Conservation (phyloP, 2,329 filamentous ascomycete genomes). For the Stagonosporopsis rhizophila region DNA sequence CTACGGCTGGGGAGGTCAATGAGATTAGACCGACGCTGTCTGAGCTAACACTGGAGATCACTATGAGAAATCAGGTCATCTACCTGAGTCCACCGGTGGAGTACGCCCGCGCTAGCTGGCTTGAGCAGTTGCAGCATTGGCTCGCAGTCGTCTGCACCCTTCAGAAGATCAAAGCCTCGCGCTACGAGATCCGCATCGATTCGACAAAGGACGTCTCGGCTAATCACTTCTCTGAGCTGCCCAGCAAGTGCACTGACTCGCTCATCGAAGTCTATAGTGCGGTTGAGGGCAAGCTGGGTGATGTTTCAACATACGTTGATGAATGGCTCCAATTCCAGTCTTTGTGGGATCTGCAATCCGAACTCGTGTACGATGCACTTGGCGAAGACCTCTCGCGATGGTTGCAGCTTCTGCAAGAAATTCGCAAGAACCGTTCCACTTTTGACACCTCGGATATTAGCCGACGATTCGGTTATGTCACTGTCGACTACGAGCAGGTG, state of each 20-base stretch:
- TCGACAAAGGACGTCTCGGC: slow-evolving; percentile 68
- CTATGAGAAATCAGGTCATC: slow-evolving; percentile 97
- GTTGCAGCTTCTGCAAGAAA: slow-evolving; percentile 96
- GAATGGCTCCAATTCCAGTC: slow-evolving; percentile 99
- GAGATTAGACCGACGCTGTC: slow-evolving; percentile 67
- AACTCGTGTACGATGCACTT: slow-evolving; percentile 90
- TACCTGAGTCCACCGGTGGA: slow-evolving; percentile 94
- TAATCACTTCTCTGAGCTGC: slow-evolving; percentile 79
- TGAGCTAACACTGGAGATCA: slow-evolving; percentile 85
- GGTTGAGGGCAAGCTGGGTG: slow-evolving; percentile 81
- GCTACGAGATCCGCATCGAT: slow-evolving; percentile 86
- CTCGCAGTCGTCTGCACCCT: slow-evolving; percentile 90
- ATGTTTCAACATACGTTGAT: slow-evolving; percentile 86
- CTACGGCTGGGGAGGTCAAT: slow-evolving; percentile 54
- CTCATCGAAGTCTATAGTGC: slow-evolving; percentile 81
- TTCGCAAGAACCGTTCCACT: slow-evolving; percentile 91
- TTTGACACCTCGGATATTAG: slow-evolving; percentile 97
- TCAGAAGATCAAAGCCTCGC: slow-evolving; percentile 90
- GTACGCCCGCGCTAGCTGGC: slow-evolving; percentile 91
- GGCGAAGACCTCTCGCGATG: slow-evolving; percentile 91
- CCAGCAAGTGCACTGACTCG: slow-evolving; percentile 79
- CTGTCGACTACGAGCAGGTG: slow-evolving; percentile 97
- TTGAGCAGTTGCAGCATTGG: slow-evolving; percentile 91
- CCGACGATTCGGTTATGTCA: slow-evolving; percentile 90
- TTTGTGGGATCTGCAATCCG: slow-evolving; percentile 95